These are phyloP conservation scores for Phragmites australis DNA, from an alignment of 176 grass and related monocot species.

Conservation along the genomic window DNA sequence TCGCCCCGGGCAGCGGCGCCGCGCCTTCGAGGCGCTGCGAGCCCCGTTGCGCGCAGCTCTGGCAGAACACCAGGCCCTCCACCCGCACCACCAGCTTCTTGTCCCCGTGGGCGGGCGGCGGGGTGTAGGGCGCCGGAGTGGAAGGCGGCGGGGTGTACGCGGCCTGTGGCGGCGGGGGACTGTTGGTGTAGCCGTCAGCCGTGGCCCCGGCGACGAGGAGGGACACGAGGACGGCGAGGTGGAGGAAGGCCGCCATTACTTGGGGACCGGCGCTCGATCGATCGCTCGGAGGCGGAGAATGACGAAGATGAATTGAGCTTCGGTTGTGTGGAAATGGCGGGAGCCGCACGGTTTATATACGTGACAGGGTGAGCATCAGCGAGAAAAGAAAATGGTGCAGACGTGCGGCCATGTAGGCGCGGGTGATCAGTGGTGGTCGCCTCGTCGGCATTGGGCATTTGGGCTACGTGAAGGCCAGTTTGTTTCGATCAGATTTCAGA, in stretches of 20 bases:
- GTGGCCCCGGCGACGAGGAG: constrained; percentile 21
- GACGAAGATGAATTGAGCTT: background rate
- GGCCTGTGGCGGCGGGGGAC: background rate
- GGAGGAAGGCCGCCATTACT: constrained; percentile 35
- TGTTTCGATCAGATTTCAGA: background rate
- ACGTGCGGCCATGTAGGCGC: constrained; percentile 50
- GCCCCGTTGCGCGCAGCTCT: constrained; percentile 53
- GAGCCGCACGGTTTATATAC: constrained; percentile 23
- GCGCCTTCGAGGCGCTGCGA: constrained; percentile 48
- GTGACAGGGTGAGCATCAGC: background rate
- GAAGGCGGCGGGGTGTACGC: background rate
- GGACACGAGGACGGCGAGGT: constrained; percentile 22
- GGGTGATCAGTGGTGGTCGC: background rate
- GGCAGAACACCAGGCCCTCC: constrained; percentile 62
- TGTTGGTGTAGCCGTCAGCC: background rate
- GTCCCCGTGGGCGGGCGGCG: background rate
- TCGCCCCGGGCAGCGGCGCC: constrained; percentile 45
- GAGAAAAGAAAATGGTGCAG: background rate
- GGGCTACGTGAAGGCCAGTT: constrained; percentile 45
- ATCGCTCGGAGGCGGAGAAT: background rate
- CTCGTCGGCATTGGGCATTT: background rate
- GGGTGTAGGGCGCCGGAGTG: background rate
- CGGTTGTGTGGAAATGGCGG: constrained; percentile 8
- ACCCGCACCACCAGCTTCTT: constrained; percentile 47
- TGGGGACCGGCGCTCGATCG: background rate